A percentile compares a stretch with the other conserved stretches of the same genome.
phyloP scores from a whole-genome alignment of 768 basidiomycete species.

The Boletellus sp. region DNA sequence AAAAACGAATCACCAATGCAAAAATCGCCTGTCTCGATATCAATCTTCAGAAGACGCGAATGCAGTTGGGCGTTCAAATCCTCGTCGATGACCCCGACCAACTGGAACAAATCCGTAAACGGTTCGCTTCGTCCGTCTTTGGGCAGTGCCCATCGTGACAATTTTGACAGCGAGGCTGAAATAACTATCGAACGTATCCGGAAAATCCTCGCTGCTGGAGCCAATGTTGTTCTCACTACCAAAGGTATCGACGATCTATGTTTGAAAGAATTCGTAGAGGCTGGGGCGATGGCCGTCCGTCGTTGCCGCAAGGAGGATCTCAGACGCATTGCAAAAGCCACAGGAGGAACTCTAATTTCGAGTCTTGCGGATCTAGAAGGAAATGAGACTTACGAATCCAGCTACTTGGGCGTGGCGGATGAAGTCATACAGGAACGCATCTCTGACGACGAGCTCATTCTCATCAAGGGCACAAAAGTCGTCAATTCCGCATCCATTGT shows the following conservation, averaged over 20 bases:
- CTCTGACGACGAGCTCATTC: slow-evolving; percentile 96
- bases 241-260: slow-evolving; percentile 99
- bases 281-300: slow-evolving; percentile 97
- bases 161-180: slow-evolving; percentile 74
- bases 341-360: slow-evolving; percentile 89
- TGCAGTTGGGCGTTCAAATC: slow-evolving; percentile 98
- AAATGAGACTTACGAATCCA: slow-evolving; percentile 94
- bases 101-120: slow-evolving; percentile 91
- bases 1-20: slow-evolving; percentile 85
- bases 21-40: slow-evolving; percentile 99
- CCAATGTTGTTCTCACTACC: slow-evolving; percentile 95
- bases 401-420: slow-evolving; percentile 86
- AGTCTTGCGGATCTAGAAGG: slow-evolving; percentile 95
- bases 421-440: slow-evolving; percentile 97
- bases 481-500: slow-evolving; percentile 92
- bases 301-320: slow-evolving; percentile 98
- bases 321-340: slow-evolving; percentile 93
- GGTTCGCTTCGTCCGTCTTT: slow-evolving; percentile 44
- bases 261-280: slow-evolving; percentile 97
- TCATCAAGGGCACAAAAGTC: slow-evolving; percentile 96
- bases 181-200: slow-evolving; percentile 94
- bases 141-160: slow-evolving; percentile 10
- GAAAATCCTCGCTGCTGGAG: slow-evolving; percentile 93
- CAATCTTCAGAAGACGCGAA: slow-evolving; percentile 91
- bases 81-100: slow-evolving; percentile 95